phyloP scores from a whole-genome alignment of 2,329 filamentous ascomycete species.

The Kalmusia sp. region DNA sequence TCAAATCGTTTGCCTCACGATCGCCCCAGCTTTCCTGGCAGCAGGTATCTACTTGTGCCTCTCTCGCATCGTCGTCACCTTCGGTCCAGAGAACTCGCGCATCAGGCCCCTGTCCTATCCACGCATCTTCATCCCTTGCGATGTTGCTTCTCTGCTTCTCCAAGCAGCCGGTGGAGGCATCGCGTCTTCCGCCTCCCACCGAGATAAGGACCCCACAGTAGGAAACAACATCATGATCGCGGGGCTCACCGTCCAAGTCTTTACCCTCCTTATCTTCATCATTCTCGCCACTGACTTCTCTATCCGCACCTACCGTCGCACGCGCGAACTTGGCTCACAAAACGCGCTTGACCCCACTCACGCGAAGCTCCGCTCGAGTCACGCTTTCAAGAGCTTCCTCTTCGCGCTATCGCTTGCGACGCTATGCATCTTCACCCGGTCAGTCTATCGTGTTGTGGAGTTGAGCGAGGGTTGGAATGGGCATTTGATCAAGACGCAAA shows the following conservation, averaged over 20 bases:
- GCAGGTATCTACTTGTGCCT: constrained; percentile 73
- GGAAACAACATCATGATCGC: constrained; percentile 56
- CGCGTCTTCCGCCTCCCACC: constrained; percentile 44
- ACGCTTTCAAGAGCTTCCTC: constrained; percentile 62
- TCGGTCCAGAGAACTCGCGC: constrained; percentile 50
- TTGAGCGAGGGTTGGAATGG: constrained; percentile 69
- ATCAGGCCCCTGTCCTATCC: constrained; percentile 55
- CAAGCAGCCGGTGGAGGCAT: constrained; percentile 55
- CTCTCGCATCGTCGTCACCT: constrained; percentile 49
- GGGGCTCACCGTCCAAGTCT: constrained; percentile 53
- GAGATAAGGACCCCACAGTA: constrained; percentile 37
- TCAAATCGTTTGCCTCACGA: constrained; percentile 70
- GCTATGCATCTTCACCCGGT: constrained; percentile 69
- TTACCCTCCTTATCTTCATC: constrained; percentile 53
- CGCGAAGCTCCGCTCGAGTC: constrained; percentile 37
- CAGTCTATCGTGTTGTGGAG: constrained; percentile 71
- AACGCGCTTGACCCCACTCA: constrained; percentile 34
- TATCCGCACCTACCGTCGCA: constrained; percentile 32
- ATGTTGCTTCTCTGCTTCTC: constrained; percentile 54
- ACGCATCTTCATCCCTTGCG: constrained; percentile 59
- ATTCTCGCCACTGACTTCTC: constrained; percentile 51
- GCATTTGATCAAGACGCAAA: constrained; percentile 58
- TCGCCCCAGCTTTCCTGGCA: constrained; percentile 61
- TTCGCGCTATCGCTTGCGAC: constrained; percentile 64
- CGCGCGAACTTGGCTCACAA: constrained; percentile 24